Evolutionary conservation across 2,329 filamentous ascomycete species (phyloP).

Genomic region (Fusarium penzigii): DNA sequence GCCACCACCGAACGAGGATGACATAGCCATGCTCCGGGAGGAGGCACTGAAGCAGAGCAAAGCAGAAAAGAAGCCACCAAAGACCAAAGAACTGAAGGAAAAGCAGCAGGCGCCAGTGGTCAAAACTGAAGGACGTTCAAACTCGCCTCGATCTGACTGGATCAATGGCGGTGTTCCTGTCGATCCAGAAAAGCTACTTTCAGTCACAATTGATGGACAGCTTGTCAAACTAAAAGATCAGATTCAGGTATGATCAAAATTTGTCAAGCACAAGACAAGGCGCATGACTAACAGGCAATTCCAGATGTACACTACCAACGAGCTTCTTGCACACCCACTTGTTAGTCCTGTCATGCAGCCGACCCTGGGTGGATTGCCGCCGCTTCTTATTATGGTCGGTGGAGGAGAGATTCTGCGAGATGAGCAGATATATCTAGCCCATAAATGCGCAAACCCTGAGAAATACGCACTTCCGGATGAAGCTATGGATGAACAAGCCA

Average conservation of each 20-base stretch:
- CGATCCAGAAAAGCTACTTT: constrained; percentile 45
- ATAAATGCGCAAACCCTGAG: constrained; percentile 85
- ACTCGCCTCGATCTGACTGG: constrained; percentile 24
- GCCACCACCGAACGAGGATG: constrained; percentile 86
- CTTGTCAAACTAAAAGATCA: constrained; percentile 80
- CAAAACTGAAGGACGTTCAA: constrained; percentile 20
- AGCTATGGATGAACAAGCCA: constrained; percentile 63
- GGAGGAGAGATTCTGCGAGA: constrained; percentile 88
- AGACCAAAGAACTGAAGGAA: constrained; percentile 27
- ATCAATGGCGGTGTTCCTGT: constrained; percentile 31
- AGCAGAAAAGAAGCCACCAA: constrained; percentile 20
- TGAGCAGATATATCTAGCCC: constrained; percentile 92
- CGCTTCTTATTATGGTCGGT: constrained; percentile 81
- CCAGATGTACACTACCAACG: constrained; percentile 77
- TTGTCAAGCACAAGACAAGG: neutral
- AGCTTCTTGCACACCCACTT: constrained; percentile 80
- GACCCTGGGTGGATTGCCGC: constrained; percentile 85
- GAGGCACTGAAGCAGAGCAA: constrained; percentile 47
- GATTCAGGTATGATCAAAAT: constrained; percentile 66
- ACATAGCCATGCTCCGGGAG: constrained; percentile 57
- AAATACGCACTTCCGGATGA: constrained; percentile 71
- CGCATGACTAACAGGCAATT: constrained; percentile 23
- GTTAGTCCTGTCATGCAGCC: constrained; percentile 89
- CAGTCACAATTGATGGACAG: constrained; percentile 71
- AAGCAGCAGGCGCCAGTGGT: constrained; percentile 39